A percentile compares a stretch with the other conserved stretches of the same genome.
phyloP scores from a whole-genome alignment of 148 eudicot species.

The Talinum fruticosum region DNA sequence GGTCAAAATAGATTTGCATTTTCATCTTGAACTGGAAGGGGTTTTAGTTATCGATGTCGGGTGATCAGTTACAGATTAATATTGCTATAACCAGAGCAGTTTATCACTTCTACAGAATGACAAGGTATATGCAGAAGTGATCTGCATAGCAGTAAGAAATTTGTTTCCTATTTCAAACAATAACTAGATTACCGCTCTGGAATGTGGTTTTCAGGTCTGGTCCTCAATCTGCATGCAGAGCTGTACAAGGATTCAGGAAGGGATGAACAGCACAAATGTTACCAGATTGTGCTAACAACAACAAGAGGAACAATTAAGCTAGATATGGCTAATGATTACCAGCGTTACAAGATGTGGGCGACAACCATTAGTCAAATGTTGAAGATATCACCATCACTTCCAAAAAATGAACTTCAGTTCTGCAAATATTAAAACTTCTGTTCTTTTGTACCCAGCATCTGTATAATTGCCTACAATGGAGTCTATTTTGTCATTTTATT shows the following conservation, averaged over 20 bases:
- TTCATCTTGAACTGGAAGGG: not conserved
- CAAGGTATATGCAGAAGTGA: not conserved
- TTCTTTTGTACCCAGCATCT: constrained; percentile 3
- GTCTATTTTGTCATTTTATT: constrained; percentile 3
- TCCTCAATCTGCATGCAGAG: constrained; percentile 61
- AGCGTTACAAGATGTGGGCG: constrained; percentile 68
- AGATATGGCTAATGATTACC: constrained; percentile 74
- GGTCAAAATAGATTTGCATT: not conserved
- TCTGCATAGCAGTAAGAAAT: not conserved
- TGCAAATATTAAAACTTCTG: constrained; percentile 36
- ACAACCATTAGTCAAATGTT: constrained; percentile 69
- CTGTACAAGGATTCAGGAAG: constrained; percentile 49
- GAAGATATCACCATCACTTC: constrained; percentile 51
- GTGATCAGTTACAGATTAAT: not conserved
- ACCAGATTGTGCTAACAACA: constrained; percentile 65
- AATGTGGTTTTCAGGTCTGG: constrained; percentile 36
- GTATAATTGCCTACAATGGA: constrained; percentile 19
- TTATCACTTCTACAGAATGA: not conserved
- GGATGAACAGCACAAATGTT: constrained; percentile 58
- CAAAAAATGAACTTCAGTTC: constrained; percentile 58
- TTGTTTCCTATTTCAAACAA: not conserved
- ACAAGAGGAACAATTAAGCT: constrained; percentile 63
- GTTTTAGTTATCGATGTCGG: not conserved
- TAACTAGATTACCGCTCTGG: not conserved
- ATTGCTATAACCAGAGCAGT: not conserved